Conservation (phyloP, 345 rosid species). For the Excoecaria cochinchinensis region DNA sequence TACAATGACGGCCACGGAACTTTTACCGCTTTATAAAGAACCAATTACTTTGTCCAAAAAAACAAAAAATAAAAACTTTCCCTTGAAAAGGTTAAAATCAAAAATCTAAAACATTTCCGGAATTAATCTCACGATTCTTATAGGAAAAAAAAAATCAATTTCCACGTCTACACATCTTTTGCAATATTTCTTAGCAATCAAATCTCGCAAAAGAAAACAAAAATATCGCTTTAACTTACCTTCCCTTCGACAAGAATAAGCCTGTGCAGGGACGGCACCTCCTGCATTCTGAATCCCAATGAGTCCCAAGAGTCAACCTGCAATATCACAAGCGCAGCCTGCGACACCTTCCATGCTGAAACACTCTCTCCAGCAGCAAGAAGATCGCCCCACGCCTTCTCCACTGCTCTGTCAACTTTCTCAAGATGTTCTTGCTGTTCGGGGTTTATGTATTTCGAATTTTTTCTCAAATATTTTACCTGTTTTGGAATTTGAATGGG, state of each 20-base stretch:
- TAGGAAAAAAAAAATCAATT: not conserved
- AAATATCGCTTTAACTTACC: constrained; percentile 30
- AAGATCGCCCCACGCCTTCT: constrained; percentile 39
- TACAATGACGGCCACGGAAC: not conserved
- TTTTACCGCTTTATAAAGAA: too few species aligned
- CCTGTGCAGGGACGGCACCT: constrained; percentile 58
- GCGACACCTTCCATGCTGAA: constrained; percentile 60
- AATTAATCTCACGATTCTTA: not conserved
- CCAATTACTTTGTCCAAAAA: not conserved
- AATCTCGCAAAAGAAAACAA: not conserved
- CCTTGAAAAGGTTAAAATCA: not conserved
- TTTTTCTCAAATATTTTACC: not conserved
- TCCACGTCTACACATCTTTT: not conserved
- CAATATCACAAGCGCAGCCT: constrained; percentile 41
- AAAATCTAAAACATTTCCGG: not conserved
- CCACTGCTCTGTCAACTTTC: constrained; percentile 46
- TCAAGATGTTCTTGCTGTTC: constrained; percentile 16
- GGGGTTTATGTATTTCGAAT: not conserved
- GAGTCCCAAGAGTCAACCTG: constrained; percentile 71
- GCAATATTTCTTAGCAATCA: not conserved
- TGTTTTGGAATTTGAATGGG: not conserved
- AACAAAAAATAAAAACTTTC: not conserved
- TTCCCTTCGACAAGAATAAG: constrained; percentile 67
- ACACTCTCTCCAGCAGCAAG: constrained; percentile 54
- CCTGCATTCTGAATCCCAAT: constrained; percentile 68